Evolutionary conservation across 176 grass and related monocot species (phyloP).

Genomic region (Ampelocalamus luodianensis): DNA sequence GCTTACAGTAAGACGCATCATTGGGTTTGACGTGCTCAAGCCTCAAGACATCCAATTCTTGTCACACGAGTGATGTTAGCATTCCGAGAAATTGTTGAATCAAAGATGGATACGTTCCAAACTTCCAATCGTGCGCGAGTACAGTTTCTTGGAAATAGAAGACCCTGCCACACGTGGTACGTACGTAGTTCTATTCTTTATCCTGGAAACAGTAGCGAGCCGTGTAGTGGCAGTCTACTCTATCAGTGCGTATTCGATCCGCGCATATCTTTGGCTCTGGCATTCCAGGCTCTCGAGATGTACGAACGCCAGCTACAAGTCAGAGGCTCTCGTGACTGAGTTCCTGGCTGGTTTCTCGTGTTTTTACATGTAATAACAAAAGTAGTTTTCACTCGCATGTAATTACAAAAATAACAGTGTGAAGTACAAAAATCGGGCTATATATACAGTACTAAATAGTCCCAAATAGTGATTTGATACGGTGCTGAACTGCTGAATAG

Average conservation of each 20-base stretch:
- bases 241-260: constrained; percentile 22
- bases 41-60: neutral
- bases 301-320: constrained; percentile 37
- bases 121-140: constrained; percentile 21
- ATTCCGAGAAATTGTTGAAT: neutral
- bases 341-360: too few species aligned
- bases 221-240: constrained; percentile 19
- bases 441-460: too few species aligned
- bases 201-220: constrained; percentile 39
- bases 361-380: too few species aligned
- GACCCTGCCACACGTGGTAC: constrained; percentile 17
- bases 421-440: too few species aligned
- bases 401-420: too few species aligned
- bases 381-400: too few species aligned
- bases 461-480: too few species aligned
- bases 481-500: too few species aligned
- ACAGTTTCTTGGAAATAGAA: constrained; percentile 52
- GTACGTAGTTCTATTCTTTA: constrained; percentile 40
- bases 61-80: neutral
- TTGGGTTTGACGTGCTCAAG: neutral
- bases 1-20: neutral
- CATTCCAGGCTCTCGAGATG: constrained; percentile 24
- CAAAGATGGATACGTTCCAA: constrained; percentile 6
- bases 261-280: constrained; percentile 37
- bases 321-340: constrained; percentile 1